These are phyloP conservation scores for Fusarium denticulatum DNA, from an alignment of 2,329 filamentous ascomycete genomes.

Conservation along the genomic window DNA sequence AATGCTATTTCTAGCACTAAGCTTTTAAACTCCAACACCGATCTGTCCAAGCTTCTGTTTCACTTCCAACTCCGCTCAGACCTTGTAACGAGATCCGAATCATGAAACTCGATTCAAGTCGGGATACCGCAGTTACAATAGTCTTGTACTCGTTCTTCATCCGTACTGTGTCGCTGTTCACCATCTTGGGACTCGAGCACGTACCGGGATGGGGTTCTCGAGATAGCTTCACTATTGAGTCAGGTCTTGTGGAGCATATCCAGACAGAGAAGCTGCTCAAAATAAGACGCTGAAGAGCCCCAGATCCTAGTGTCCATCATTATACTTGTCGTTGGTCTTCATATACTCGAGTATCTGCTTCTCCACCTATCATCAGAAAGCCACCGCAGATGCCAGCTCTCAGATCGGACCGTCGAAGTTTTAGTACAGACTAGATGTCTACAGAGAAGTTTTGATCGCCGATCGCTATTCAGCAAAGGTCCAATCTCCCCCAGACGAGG, in stretches of 20 bases:
- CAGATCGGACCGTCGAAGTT: background rate
- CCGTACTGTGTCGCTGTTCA: conserved; percentile 9
- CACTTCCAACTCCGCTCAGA: conserved; percentile 4
- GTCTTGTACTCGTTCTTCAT: background rate
- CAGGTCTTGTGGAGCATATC: background rate
- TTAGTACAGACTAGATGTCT: conserved; percentile 2
- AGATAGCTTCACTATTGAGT: conserved; percentile 10
- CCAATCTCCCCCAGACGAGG: conserved; percentile 33
- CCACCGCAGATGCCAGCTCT: background rate
- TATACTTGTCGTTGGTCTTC: conserved; percentile 7
- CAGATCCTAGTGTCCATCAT: conserved; percentile 18
- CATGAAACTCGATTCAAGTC: background rate
- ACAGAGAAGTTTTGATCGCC: conserved; percentile 15
- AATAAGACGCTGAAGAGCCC: background rate
- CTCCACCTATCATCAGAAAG: conserved; percentile 12
- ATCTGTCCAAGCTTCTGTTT: conserved; percentile 11
- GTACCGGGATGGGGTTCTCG: background rate
- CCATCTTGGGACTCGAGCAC: conserved; percentile 11
- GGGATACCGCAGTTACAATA: background rate
- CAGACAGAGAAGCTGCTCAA: background rate
- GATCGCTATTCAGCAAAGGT: conserved; percentile 9
- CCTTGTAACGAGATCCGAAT: background rate
- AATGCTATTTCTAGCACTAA: background rate
- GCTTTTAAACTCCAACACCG: background rate
- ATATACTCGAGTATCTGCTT: conserved; percentile 2